Evolutionary conservation across 208 protist genomes (phyloP).

Genomic region (Leptomonas seymouri): DNA sequence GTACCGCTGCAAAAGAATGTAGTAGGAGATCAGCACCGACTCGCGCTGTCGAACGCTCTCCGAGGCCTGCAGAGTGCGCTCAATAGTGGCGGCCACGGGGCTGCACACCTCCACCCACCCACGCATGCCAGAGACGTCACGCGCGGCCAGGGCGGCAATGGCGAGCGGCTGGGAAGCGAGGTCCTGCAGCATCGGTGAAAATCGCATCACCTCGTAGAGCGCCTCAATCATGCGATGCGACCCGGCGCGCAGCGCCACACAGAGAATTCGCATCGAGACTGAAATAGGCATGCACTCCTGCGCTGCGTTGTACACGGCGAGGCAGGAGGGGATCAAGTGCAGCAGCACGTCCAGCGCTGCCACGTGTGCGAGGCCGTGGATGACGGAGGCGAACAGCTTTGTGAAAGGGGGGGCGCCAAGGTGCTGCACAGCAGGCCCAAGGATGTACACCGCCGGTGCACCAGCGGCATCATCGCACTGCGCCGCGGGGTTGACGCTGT

Average conservation of each 20-base stretch:
- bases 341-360: constrained; percentile 60
- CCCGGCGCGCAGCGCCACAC: constrained; percentile 54
- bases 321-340: constrained; percentile 41
- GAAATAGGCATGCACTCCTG: constrained; percentile 31
- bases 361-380: constrained; percentile 56
- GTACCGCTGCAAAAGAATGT: constrained; percentile 73
- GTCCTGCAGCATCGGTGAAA: constrained; percentile 22
- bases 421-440: constrained; percentile 34
- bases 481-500: constrained; percentile 39
- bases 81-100: constrained; percentile 47
- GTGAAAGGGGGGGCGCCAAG: constrained; percentile 44
- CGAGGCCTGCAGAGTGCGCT: constrained; percentile 46
- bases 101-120: constrained; percentile 58
- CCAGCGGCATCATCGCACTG: neutral
- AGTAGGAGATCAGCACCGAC: constrained; percentile 56
- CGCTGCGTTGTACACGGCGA: constrained; percentile 36
- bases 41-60: constrained; percentile 34
- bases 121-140: constrained; percentile 45
- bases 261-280: constrained; percentile 63
- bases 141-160: constrained; percentile 42
- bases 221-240: constrained; percentile 46
- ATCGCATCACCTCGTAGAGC: constrained; percentile 43
- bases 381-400: constrained; percentile 45
- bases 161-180: constrained; percentile 61
- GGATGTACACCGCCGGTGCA: constrained; percentile 2